A percentile compares a stretch with the other conserved stretches of the same genome.
phyloP scores from a whole-genome alignment of 148 eudicot species.

The Nyssa sinensis region DNA sequence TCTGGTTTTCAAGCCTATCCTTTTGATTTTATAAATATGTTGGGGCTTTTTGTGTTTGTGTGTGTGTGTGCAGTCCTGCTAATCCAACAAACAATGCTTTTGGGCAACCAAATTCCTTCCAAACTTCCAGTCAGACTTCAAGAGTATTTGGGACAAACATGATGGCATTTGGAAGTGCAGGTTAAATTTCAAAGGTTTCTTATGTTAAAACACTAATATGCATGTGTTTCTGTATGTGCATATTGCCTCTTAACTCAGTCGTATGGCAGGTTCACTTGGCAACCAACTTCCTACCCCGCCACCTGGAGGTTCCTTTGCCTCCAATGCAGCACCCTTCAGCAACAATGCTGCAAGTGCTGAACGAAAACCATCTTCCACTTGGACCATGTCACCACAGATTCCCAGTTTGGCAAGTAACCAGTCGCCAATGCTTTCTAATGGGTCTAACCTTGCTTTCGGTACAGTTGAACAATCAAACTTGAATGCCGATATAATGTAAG shows the following conservation, averaged over 20 bases:
- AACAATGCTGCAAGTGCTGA: constrained; percentile 29
- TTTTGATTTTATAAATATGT: constrained; percentile 10
- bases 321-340: constrained; percentile 33
- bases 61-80: constrained; percentile 53
- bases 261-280: constrained; percentile 40
- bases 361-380: constrained; percentile 28
- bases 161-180: constrained; percentile 46
- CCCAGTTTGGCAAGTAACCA: constrained; percentile 33
- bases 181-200: constrained; percentile 24
- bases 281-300: constrained; percentile 41
- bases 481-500: constrained; percentile 29
- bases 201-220: background rate
- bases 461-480: constrained; percentile 23
- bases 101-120: constrained; percentile 46
- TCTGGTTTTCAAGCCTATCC: constrained; percentile 9
- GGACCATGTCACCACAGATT: constrained; percentile 38
- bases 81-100: constrained; percentile 49
- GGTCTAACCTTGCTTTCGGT: constrained; percentile 22
- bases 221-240: background rate
- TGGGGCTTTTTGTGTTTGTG: background rate
- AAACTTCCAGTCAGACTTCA: constrained; percentile 31
- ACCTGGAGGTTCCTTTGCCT: constrained; percentile 34
- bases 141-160: constrained; percentile 32
- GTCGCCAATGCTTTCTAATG: constrained; percentile 31
- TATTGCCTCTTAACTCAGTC: constrained; percentile 4